Base-by-base conservation (phyloP, 164 flowering plant genomes). In the Cinnamomum chago region DNA sequence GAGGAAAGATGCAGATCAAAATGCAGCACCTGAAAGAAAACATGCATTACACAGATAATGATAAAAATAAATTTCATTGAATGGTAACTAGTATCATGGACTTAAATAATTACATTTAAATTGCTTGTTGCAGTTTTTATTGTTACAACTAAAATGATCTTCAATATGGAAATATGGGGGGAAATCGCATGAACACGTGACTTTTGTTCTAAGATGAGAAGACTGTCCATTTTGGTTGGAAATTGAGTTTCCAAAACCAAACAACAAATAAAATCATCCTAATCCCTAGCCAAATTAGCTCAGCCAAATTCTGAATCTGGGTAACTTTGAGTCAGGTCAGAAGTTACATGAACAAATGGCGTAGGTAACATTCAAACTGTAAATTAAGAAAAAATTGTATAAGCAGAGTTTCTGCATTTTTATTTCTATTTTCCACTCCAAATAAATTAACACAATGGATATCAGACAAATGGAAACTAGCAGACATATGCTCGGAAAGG, bases 1-100 rank as follows among this genome's bases (percentile, higher is more conserved):
- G 85, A 82, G 10, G 94, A 89, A 77, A 92, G 86, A 83, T 82
- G 88, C 28, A 92, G 83, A 73, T 79, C 77, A 74, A 88, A 82
- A 50, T 85, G 83, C 71, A 80, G 83, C 51, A 81, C 84, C 92
- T 92, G 82, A 33, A 24, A 47, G 40, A 2, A n/a, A 73, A 14
- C 69, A 5, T 9, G 17, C 3, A 55, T 55, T 2, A 20, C 60
- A 55, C 60, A 55, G n/a, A 55, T 20, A 55, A 55, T 55, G 5
- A 55, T 55, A 55, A 17, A 15, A 15, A 55, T 6, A 14, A 20
- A 55, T 15, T 20, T 55, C 20, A 55, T 55, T 11, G 13, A 55
- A 55, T 40, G 47, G 47, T 40, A 40, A 40, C 9, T 7, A 40
- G 47, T 40, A 40, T 40, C 47, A n/a, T 22, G 67, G 67, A 64